These are phyloP conservation scores for Ganoderma leucocontextum DNA, from an alignment of 1,284 basidiomycete species.

Conservation along the genomic window DNA sequence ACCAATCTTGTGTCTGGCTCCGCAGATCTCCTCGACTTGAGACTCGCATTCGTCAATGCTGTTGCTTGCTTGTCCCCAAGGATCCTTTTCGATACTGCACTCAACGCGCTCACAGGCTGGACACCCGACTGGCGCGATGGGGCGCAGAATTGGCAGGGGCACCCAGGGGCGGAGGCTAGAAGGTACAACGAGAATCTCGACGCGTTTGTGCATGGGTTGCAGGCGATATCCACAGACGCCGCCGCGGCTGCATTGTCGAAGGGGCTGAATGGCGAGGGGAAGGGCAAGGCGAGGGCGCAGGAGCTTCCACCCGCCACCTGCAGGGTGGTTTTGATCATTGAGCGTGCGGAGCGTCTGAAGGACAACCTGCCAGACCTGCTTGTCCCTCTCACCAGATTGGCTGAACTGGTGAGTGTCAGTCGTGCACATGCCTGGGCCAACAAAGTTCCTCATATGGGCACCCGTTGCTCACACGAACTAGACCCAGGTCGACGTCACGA, in stretches of 20 bases:
- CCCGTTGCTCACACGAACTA: constrained; percentile 33
- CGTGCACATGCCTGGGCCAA: not conserved
- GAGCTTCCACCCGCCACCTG: constrained; percentile 36
- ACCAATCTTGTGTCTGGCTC: constrained; percentile 31
- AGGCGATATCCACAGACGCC: constrained; percentile 41
- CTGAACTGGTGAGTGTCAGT: constrained; percentile 71
- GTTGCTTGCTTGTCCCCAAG: constrained; percentile 73
- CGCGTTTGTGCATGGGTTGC: constrained; percentile 70
- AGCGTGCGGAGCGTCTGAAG: constrained; percentile 74
- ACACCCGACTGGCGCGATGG: constrained; percentile 64
- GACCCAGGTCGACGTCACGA: constrained; percentile 56
- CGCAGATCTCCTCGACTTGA: constrained; percentile 26
- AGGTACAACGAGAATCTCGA: constrained; percentile 71
- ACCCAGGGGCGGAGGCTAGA: constrained; percentile 41
- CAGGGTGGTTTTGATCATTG: constrained; percentile 69
- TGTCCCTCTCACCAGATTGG: constrained; percentile 74
- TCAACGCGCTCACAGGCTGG: constrained; percentile 68
- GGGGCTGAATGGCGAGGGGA: constrained; percentile 36
- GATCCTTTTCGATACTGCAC: constrained; percentile 71
- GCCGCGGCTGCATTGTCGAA: constrained; percentile 23
- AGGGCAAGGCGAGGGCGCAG: constrained; percentile 48
- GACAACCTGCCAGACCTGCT: constrained; percentile 70
- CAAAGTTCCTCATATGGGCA: constrained; percentile 18
- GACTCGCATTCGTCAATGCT: constrained; percentile 61
- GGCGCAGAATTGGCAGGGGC: constrained; percentile 60